Percentiles rank a stretch among this genome's conserved stretches.
Evolutionary conservation across 306 rosid species (phyloP).

Genomic region (Ceratonia siliqua): DNA sequence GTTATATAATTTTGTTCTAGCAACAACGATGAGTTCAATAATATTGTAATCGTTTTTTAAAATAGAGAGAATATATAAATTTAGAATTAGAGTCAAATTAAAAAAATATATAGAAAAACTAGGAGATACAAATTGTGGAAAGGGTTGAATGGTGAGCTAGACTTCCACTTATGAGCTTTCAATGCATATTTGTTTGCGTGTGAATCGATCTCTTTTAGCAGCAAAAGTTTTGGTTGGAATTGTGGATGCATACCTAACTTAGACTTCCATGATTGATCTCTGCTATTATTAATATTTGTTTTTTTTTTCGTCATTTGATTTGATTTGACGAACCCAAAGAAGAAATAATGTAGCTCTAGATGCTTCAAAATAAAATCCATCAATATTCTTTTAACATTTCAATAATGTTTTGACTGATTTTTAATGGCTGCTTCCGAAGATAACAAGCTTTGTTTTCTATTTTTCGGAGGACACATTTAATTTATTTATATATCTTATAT

Average conservation of each 20-base stretch:
- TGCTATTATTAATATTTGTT: not conserved
- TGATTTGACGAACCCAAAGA: no score
- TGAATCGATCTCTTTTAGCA: not conserved
- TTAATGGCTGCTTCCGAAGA: not conserved
- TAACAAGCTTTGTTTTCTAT: not conserved
- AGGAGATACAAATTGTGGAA: not conserved
- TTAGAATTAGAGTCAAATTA: no score
- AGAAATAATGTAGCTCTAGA: not conserved
- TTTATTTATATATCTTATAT: not conserved
- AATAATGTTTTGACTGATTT: not conserved
- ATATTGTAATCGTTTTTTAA: no score
- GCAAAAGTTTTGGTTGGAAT: not conserved
- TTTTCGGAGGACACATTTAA: not conserved
- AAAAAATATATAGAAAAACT: not conserved
- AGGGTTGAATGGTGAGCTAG: not conserved
- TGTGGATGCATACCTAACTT: slow-evolving; percentile 22
- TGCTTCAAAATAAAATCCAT: not conserved
- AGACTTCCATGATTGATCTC: not conserved
- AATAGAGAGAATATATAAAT: no score
- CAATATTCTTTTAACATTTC: not conserved
- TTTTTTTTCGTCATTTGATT: not conserved
- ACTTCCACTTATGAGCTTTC: not conserved
- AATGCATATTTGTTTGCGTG: slow-evolving; percentile 16
- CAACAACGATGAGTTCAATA: no score
- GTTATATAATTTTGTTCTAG: no score